Evolutionary conservation across 768 basidiomycete species (phyloP), one percentile per base, ranked within the genome.

Genomic region (Gloeopeniophorella convolvens): DNA sequence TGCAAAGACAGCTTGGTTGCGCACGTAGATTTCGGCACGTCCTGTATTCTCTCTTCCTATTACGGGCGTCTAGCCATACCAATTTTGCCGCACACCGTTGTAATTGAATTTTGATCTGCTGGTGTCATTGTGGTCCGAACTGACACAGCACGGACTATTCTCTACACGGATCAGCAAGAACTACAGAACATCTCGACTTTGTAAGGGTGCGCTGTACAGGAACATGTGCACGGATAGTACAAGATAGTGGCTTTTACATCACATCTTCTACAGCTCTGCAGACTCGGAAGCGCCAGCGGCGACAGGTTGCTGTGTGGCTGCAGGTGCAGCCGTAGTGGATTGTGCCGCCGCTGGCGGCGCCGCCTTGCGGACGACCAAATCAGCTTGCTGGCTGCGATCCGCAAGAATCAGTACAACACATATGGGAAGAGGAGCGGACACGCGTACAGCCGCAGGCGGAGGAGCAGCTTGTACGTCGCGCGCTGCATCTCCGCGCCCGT

Each of bases 1-100:
- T 8, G 86, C 87, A 32, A 90, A 89, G 71, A 90, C 87, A 1
- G 89, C 89, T 8, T 91, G 88, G 89, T 63, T 91, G 59, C 80
- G 89, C 63, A 85, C 82, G 58, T 86, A 63, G 51, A 45, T 50
- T 12, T 7, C 6, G 46, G 42, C 45, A 18, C 34, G 35, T 43
- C 20, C 42, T 24, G 39, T 31, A 30, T 47, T 42, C 23, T 43
- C 43, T 20, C 23, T 30, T 40, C 48, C 13, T 32, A 27, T 46
- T 37, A n/a, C 10, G 42, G 34, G 37, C 32, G 21, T 44, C 43
- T n/a, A 32, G 30, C 39, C 42, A 51, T 51, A 45, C 51, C 51
- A 39, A 26, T 33, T 32, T 42, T 43, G 33, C 39, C 33, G 24
- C 42, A 48, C 31, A 47, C 27, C 21, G 7, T 28, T 28, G 34